Conservation (phyloP, 164 flowering plant genomes). For the Nymphaea colorata region DNA sequence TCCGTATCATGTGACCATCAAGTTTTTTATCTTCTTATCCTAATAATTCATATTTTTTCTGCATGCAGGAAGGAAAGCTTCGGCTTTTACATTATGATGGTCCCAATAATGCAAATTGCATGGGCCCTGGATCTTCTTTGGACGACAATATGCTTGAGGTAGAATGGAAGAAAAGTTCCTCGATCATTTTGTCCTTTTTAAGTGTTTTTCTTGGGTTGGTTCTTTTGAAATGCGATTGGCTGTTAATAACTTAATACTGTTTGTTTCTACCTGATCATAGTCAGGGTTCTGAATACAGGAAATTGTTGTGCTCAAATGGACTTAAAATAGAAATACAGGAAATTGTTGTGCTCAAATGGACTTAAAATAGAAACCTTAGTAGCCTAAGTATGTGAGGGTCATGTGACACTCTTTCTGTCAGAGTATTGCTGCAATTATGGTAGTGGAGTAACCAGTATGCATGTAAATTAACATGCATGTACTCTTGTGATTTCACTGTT, state of each 20-base stretch:
- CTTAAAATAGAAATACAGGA: not conserved
- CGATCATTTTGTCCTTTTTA: not conserved
- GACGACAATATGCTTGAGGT: constrained; percentile 72
- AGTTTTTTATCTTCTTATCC: not conserved
- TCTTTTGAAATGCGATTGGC: not conserved
- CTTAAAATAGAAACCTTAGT: not conserved
- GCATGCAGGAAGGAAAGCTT: constrained; percentile 87
- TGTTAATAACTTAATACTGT: not conserved
- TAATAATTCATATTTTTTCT: not conserved
- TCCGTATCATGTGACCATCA: not conserved
- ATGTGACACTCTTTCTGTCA: no score
- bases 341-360: not conserved
- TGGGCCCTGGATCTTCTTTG: constrained; percentile 20
- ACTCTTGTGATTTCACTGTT: no score
- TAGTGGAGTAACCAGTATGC: no score
- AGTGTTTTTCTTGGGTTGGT: not conserved
- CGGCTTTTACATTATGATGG: constrained; percentile 69
- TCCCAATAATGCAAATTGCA: constrained; percentile 25
- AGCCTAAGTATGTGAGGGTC: no score
- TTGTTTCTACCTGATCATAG: not conserved
- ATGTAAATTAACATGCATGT: no score
- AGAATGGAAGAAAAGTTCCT: not conserved
- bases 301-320: not conserved
- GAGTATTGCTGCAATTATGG: no score
- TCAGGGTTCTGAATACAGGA: not conserved